Evolutionary conservation across 2,329 filamentous ascomycete species (phyloP).

Genomic region (Rugonectria rugulosa): DNA sequence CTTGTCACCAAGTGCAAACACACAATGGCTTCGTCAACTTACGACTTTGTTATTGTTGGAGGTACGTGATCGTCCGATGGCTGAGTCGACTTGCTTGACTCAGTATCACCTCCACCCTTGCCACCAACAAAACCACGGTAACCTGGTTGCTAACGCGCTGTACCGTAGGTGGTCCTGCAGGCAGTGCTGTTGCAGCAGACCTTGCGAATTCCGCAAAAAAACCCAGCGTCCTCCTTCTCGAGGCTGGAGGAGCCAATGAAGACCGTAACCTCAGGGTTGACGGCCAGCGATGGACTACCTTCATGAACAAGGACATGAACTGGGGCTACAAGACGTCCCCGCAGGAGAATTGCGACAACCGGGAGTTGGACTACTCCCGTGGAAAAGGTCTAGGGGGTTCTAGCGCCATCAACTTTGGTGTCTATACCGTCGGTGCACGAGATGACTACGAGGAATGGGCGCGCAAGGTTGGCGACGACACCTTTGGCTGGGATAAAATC

Average conservation of each 20-base stretch:
- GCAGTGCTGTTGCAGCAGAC: constrained; percentile 61
- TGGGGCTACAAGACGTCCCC: constrained; percentile 60
- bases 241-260: constrained; percentile 63
- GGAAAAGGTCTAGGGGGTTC: constrained; percentile 61
- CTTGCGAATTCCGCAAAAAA: constrained; percentile 55
- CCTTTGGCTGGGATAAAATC: constrained; percentile 62
- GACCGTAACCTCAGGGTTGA: constrained; percentile 56
- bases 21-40: constrained; percentile 5
- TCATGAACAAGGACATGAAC: constrained; percentile 57
- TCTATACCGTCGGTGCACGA: constrained; percentile 61
- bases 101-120: too few species aligned
- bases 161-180: constrained; percentile 60
- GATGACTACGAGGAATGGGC: constrained; percentile 72
- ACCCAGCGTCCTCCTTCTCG: constrained; percentile 65
- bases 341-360: constrained; percentile 52
- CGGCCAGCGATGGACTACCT: constrained; percentile 63
- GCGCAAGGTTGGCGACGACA: constrained; percentile 59
- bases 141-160: too few species aligned
- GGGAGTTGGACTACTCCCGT: constrained; percentile 57
- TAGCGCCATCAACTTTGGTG: constrained; percentile 62
- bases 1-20: too few species aligned
- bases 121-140: neutral
- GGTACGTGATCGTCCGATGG: constrained; percentile 28
- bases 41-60: constrained; percentile 33
- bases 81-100: too few species aligned